Percentiles rank a stretch among this genome's conserved stretches.
phyloP scores from a whole-genome alignment of 805 yeast genomes.

The Candida loeiensis region DNA sequence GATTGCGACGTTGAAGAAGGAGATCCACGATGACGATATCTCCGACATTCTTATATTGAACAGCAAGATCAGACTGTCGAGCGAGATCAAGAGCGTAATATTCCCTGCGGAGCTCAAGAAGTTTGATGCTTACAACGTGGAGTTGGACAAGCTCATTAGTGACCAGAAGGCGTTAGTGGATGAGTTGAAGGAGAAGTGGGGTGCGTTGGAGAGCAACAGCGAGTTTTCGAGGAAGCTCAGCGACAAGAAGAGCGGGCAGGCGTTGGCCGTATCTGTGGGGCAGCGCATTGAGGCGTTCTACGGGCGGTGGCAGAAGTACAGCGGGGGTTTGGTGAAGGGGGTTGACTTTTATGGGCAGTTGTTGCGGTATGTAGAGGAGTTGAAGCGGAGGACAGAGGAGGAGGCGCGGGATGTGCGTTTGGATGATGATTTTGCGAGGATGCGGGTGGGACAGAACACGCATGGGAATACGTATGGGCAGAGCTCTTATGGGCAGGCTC shows the following conservation, averaged over 20 bases:
- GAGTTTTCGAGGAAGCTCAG: conserved; percentile 39
- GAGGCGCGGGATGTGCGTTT: neutral
- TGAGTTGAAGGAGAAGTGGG: conserved; percentile 30
- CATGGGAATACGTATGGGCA: neutral
- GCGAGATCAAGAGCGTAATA: conserved; percentile 50
- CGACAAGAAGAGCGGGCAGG: conserved; percentile 38
- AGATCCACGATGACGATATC: conserved; percentile 79
- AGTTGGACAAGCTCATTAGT: conserved; percentile 65
- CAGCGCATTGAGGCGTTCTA: conserved; percentile 42
- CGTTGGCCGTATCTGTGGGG: conserved; percentile 29
- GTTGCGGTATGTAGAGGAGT: conserved; percentile 21
- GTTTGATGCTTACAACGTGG: conserved; percentile 62
- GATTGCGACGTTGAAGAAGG: conserved; percentile 61
- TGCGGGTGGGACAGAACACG: neutral
- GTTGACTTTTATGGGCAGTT: conserved; percentile 57
- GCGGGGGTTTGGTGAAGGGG: conserved; percentile 60
- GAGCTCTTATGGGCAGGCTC: no score
- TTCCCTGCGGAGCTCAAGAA: conserved; percentile 74
- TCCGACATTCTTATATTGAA: conserved; percentile 70
- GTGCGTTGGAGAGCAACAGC: conserved; percentile 21
- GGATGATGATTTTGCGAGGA: conserved; percentile 2
- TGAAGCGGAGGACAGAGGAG: conserved; percentile 5
- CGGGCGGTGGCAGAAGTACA: conserved; percentile 56
- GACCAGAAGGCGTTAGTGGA: conserved; percentile 54
- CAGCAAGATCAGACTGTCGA: conserved; percentile 50